Evolutionary conservation across 768 basidiomycete species (phyloP).

Genomic region (Phanerochaete sordida): DNA sequence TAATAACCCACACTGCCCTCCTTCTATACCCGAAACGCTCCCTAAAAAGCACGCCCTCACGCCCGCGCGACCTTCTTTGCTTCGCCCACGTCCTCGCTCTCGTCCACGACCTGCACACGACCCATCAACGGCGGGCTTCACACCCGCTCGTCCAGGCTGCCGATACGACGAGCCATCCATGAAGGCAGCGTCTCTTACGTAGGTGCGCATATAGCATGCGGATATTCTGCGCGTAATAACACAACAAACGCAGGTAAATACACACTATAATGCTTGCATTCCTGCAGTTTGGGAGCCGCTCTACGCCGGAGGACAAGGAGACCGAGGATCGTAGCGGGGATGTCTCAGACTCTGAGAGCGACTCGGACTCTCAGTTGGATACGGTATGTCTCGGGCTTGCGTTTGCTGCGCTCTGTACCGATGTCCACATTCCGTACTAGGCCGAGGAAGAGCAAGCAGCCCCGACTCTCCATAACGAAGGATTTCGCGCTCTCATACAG

Average conservation of each 20-base stretch:
- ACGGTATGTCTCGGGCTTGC: neutral
- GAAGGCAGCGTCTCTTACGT: neutral
- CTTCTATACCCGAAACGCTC: neutral
- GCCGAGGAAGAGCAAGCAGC: neutral
- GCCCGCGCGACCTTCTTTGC: neutral
- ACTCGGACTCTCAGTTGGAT: neutral
- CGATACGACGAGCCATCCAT: neutral
- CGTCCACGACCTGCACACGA: neutral
- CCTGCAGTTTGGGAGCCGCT: neutral
- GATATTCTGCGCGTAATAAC: neutral
- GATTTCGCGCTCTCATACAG: conserved; percentile 8
- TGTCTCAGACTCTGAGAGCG: neutral
- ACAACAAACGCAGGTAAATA: neutral
- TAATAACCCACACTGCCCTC: neutral
- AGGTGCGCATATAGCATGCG: neutral
- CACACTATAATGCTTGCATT: neutral
- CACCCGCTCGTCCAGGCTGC: neutral
- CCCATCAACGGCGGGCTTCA: neutral
- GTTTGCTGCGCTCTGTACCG: neutral
- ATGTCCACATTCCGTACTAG: neutral
- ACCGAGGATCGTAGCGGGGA: neutral
- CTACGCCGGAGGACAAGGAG: neutral
- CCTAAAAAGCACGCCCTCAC: neutral
- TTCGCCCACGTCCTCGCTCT: neutral
- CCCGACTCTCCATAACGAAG: neutral